Conservation (phyloP, 108 stramenopile species). For the Pseudonitzschia multiseries region DNA sequence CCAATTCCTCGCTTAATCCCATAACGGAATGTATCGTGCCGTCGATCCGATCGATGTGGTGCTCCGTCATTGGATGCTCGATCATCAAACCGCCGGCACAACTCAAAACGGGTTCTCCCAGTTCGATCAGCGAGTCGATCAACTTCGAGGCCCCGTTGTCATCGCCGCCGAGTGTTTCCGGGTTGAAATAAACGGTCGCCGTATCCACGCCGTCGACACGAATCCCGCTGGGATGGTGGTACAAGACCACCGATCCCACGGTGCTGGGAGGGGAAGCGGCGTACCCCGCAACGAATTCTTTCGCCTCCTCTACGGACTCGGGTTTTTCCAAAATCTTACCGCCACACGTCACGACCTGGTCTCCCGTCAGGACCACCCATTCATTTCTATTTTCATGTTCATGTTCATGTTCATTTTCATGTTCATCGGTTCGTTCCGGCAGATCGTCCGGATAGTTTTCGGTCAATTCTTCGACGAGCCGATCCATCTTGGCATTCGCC, state of each 20-base stretch:
- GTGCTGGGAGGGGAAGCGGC: conserved; percentile 59
- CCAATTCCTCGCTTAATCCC: conserved; percentile 77
- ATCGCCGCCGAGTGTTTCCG: conserved; percentile 21
- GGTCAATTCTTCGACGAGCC: conserved; percentile 54
- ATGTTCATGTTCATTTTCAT: too few species aligned
- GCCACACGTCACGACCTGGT: conserved; percentile 81
- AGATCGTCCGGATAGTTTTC: conserved; percentile 45
- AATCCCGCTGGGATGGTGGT: conserved; percentile 64
- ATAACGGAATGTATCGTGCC: conserved; percentile 86
- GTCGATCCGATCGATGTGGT: conserved; percentile 72
- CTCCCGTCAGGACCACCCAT: conserved; percentile 72
- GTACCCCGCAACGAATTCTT: conserved; percentile 58
- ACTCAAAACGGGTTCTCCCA: conserved; percentile 61
- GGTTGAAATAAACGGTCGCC: conserved; percentile 64
- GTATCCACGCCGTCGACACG: conserved; percentile 77
- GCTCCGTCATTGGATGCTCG: conserved; percentile 73
- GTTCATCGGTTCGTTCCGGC: conserved; percentile 14
- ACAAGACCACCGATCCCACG: conserved; percentile 72
- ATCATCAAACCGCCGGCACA: conserved; percentile 89
- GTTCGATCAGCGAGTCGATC: conserved; percentile 57
- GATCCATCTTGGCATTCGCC: conserved; percentile 77
- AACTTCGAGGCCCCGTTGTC: conserved; percentile 39
- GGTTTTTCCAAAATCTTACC: conserved; percentile 81
- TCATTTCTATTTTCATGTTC: conserved; percentile 14
- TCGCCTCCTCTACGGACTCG: conserved; percentile 62